Evolutionary conservation across 2,329 filamentous ascomycete genomes (phyloP), one percentile per base, ranked within the genome.

Genomic region (Diaporthe amygdali): DNA sequence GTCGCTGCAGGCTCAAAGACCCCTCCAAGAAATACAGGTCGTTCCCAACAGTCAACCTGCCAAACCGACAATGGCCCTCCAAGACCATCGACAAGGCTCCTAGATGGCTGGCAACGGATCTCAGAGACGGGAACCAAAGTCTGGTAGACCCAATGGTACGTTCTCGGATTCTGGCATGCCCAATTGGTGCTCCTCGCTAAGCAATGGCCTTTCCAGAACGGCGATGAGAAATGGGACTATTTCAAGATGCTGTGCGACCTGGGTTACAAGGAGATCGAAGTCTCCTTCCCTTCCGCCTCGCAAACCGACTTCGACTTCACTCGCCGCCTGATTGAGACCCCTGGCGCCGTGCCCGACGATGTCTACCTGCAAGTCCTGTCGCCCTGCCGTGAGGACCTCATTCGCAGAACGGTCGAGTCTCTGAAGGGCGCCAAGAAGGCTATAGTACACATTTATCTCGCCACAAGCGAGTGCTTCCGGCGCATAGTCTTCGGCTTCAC

Each of bases 281-380:
- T 98, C 25, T 96, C 95, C 5, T 98, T 97, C 84, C 96, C 96
- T 63, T 97, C 95, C 0, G 95, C 96, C 17, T 97, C 95, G 47
- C 93, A 97, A 80, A 97, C 93, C 78, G 96, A 98, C 84, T 98
- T 95, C 85, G 94, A 97, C 85, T 98, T 98, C 80, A 97, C 95
- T 49, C 89, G 94, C 76, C 91, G 92, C 78, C 86, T 98, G 76
- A 90, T 98, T 74, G 92, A 97, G 77, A 97, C 94, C 1, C 93
- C 94, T 14, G 94, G 93, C 49, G 88, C 91, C 17, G 90, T 95
- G 10, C 95, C 95, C 68, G 94, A 96, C 79, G 95, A 98, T 82
- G 95, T 98, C 69, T 95, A 89, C 87, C 86, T 98, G 71, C 95
- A 98, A 81, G 96, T 98, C 67, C 91, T 98, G 64, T 95, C 94